Conservation (phyloP, 345 rosid species). For the Mangifera indica region DNA sequence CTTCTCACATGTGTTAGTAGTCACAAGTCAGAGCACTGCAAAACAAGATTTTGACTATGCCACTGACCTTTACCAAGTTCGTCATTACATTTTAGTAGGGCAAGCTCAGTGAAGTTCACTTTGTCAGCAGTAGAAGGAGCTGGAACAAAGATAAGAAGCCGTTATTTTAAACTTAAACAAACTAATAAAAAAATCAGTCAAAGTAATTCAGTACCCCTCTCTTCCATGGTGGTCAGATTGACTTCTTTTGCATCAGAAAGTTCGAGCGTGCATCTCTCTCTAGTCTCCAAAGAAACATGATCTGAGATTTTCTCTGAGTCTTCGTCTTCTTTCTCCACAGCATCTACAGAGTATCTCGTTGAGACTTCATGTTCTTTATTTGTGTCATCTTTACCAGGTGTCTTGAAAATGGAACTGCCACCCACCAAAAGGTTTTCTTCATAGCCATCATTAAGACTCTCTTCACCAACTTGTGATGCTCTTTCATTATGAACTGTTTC, state of each 20-base stretch:
- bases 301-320: slow-evolving; percentile 1
- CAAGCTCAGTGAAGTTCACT: background rate
- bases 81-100: background rate
- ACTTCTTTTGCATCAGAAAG: slow-evolving; percentile 7
- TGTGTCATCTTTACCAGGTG: background rate
- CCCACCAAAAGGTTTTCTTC: slow-evolving; percentile 14
- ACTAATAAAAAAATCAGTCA: background rate
- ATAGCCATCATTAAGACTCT: background rate
- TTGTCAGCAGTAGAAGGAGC: background rate
- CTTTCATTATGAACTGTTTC: slow-evolving; percentile 10
- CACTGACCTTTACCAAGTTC: slow-evolving; percentile 6
- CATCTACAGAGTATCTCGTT: background rate
- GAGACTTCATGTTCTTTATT: slow-evolving; percentile 4
- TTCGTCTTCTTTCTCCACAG: slow-evolving; percentile 8
- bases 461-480: slow-evolving; percentile 8
- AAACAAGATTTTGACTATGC: background rate
- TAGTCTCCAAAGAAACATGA: slow-evolving; percentile 5
- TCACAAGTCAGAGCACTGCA: background rate
- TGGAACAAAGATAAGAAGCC: background rate
- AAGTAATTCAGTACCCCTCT: slow-evolving; percentile 2
- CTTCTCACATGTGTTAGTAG: background rate
- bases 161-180: background rate
- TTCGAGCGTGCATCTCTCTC: slow-evolving; percentile 3
- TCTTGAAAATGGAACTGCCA: background rate
- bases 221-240: slow-evolving; percentile 10